These are phyloP conservation scores for Davidsoniella virescens DNA, from an alignment of 2,329 filamentous ascomycete genomes.

Conservation along the genomic window DNA sequence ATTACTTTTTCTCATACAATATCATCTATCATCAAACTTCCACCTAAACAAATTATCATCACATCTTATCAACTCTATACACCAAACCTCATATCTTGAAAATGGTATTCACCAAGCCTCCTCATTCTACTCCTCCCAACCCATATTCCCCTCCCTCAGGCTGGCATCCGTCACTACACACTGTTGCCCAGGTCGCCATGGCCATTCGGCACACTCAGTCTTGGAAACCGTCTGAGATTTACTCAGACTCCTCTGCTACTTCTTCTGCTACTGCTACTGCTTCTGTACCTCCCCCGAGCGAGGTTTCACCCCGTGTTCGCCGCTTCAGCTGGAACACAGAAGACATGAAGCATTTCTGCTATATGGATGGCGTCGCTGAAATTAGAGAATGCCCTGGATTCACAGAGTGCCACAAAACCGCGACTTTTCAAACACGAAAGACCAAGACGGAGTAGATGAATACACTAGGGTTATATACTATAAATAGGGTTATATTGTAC, in stretches of 20 bases:
- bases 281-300: not conserved
- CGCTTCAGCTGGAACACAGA: constrained; percentile 37
- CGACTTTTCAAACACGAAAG: too few species aligned
- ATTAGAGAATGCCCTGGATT: constrained; percentile 27
- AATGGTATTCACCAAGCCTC: not conserved
- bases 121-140: not conserved
- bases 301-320: constrained; percentile 17
- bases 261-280: not conserved
- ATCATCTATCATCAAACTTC: not conserved
- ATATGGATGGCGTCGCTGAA: constrained; percentile 27
- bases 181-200: constrained; percentile 6
- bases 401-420: constrained; percentile 20
- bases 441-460: not conserved
- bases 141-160: not conserved
- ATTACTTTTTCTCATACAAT: not conserved
- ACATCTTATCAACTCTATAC: too few species aligned
- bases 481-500: too few species aligned
- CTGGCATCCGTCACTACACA: constrained; percentile 7
- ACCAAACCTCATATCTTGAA: too few species aligned
- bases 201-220: constrained; percentile 9
- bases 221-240: not conserved
- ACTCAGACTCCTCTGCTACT: not conserved
- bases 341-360: constrained; percentile 35
- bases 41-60: not conserved
- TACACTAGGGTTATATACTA: not conserved